These are phyloP conservation scores for Chlamydomonas incerta DNA, from an alignment of 139 green algal genomes.

Conservation along the genomic window DNA sequence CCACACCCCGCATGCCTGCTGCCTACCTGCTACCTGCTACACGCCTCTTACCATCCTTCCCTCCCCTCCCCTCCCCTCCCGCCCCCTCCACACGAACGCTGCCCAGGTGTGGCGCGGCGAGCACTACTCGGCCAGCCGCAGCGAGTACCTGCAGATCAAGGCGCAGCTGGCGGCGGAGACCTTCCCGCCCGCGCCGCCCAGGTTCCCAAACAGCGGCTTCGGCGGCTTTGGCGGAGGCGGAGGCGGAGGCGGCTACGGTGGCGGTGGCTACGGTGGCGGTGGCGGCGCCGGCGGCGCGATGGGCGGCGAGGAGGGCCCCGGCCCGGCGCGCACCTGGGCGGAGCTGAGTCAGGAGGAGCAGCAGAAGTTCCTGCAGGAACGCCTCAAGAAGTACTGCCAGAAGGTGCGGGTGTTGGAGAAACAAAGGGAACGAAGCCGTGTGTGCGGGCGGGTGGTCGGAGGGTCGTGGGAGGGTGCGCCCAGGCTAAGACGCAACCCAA, in stretches of 20 bases:
- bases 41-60: not conserved
- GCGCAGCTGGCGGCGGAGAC: slow-evolving; percentile 84
- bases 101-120: slow-evolving; percentile 92
- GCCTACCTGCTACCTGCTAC: too few species aligned
- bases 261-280: too few species aligned
- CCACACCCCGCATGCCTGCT: too few species aligned
- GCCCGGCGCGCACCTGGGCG: slow-evolving; percentile 53
- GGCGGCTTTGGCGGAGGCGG: not conserved
- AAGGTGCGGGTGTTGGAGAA: slow-evolving; percentile 71
- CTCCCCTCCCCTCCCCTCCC: not conserved
- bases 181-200: slow-evolving; percentile 46
- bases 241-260: not conserved
- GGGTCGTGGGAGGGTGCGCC: too few species aligned
- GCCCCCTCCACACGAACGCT: not conserved
- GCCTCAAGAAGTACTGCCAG: slow-evolving; percentile 96
- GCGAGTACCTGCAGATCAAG: slow-evolving; percentile 89
- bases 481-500: too few species aligned
- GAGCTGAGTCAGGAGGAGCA: slow-evolving; percentile 69
- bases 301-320: not conserved
- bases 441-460: too few species aligned
- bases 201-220: not conserved
- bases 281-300: not conserved
- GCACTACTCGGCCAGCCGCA: slow-evolving; percentile 75
- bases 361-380: slow-evolving; percentile 85
- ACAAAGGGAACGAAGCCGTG: too few species aligned